These are phyloP conservation scores for Nicotiana tabacum DNA, from an alignment of 257 asterid genomes.

Conservation along the genomic window DNA sequence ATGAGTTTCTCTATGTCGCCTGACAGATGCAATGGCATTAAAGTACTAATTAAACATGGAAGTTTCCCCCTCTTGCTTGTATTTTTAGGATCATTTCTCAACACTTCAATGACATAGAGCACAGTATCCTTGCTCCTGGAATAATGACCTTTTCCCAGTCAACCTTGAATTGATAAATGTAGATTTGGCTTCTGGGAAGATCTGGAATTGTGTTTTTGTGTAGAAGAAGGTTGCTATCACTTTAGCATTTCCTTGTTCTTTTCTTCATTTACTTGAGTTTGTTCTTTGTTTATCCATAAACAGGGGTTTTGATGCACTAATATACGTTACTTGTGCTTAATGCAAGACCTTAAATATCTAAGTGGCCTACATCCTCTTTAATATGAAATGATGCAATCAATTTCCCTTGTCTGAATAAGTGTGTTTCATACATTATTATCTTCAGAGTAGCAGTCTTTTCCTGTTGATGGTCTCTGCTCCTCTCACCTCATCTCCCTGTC, in stretches of 20 bases:
- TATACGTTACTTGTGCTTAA: background rate
- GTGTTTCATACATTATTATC: background rate
- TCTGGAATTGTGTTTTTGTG: background rate
- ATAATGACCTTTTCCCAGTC: background rate
- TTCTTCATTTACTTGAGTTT: background rate
- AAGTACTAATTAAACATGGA: background rate
- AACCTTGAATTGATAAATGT: background rate
- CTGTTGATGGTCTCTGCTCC: no score
- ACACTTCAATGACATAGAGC: background rate
- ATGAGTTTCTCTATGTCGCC: constrained; percentile 10
- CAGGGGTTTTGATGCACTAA: background rate
- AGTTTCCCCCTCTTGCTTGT: background rate
- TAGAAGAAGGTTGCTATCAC: background rate
- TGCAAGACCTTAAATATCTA: background rate
- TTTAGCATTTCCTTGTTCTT: background rate
- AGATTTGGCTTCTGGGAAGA: background rate
- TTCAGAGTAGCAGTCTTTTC: background rate
- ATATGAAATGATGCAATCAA: background rate
- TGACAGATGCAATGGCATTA: background rate
- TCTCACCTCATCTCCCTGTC: background rate
- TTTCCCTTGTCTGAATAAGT: background rate
- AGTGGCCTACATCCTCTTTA: background rate
- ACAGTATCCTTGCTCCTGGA: background rate
- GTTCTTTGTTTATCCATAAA: background rate
- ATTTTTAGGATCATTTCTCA: background rate